These are phyloP conservation scores for Phytophthora ohioensis DNA, from an alignment of 352 stramenopile genomes.

Conservation along the genomic window DNA sequence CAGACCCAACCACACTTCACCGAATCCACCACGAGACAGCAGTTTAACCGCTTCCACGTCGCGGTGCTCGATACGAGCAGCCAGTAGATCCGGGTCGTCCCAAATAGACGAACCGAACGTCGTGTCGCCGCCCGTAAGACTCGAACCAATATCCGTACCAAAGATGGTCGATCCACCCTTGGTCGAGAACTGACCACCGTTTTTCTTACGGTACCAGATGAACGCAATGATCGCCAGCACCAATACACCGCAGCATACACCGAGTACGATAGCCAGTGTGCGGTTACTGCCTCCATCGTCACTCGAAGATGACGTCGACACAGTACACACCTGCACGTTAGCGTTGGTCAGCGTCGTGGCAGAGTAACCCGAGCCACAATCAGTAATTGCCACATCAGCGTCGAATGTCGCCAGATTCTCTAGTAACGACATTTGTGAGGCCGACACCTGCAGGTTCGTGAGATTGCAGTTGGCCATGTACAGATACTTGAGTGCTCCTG, in stretches of 20 bases:
- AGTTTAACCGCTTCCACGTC: slow-evolving; percentile 66
- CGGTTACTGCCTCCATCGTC: slow-evolving; percentile 34
- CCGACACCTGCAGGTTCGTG: slow-evolving; percentile 60
- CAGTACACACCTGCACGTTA: slow-evolving; percentile 41
- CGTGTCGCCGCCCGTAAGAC: slow-evolving; percentile 45
- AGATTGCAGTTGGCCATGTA: slow-evolving; percentile 63
- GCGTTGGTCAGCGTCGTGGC: slow-evolving; percentile 32
- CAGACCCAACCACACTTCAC: slow-evolving; percentile 73
- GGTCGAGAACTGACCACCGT: slow-evolving; percentile 35
- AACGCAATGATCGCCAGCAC: slow-evolving; percentile 56
- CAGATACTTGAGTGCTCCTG: slow-evolving; percentile 51
- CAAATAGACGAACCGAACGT: slow-evolving; percentile 68
- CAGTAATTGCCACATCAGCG: slow-evolving; percentile 55
- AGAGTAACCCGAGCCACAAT: slow-evolving; percentile 35
- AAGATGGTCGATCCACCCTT: slow-evolving; percentile 42
- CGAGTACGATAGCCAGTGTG: slow-evolving; percentile 54
- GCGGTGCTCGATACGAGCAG: slow-evolving; percentile 62
- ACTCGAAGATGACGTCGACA: slow-evolving; percentile 24
- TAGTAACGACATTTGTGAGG: slow-evolving; percentile 47
- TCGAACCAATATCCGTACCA: slow-evolving; percentile 44
- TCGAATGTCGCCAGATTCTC: slow-evolving; percentile 56
- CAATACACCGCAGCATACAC: slow-evolving; percentile 49
- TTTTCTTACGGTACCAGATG: slow-evolving; percentile 54
- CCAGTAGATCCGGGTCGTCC: slow-evolving; percentile 70
- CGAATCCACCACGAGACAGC: slow-evolving; percentile 70